Evolutionary conservation across 306 rosid genomes (phyloP).

Genomic region (Vigna unguiculata): DNA sequence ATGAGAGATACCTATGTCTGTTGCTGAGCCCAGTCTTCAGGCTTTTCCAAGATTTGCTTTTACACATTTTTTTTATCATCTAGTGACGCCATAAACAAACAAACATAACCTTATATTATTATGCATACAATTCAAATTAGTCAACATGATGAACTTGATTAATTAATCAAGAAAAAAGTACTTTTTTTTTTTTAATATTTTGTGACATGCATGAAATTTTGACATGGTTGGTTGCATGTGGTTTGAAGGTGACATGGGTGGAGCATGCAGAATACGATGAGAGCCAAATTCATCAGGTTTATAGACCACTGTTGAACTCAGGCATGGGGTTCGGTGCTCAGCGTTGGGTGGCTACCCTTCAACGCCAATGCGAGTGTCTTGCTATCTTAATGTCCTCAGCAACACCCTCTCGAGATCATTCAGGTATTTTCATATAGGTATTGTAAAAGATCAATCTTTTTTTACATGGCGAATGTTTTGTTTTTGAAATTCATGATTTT

Average conservation of each 20-base stretch:
- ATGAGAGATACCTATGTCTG: slow-evolving; percentile 51
- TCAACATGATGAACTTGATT: not conserved
- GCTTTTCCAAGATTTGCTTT: slow-evolving; percentile 31
- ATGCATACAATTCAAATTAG: not conserved
- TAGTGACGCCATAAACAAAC: not conserved
- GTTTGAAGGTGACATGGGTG: slow-evolving; percentile 90
- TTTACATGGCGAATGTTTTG: too few species aligned
- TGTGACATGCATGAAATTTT: not conserved
- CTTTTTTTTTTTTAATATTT: not conserved
- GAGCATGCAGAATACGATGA: slow-evolving; percentile 95
- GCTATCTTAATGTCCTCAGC: slow-evolving; percentile 88
- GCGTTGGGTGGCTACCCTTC: slow-evolving; percentile 91
- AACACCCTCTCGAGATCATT: slow-evolving; percentile 69
- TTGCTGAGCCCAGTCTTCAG: slow-evolving; percentile 21
- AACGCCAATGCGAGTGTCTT: slow-evolving; percentile 91
- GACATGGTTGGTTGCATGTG: not conserved
- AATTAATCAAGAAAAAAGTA: too few species aligned
- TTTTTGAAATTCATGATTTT: too few species aligned
- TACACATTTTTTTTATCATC: not conserved
- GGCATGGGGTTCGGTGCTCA: slow-evolving; percentile 93
- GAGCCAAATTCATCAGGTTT: slow-evolving; percentile 80
- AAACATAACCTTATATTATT: not conserved
- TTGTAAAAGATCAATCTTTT: too few species aligned
- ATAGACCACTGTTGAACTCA: slow-evolving; percentile 75
- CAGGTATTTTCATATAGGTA: slow-evolving; percentile 43